Evolutionary conservation across 2,329 filamentous ascomycete genomes (phyloP).

Genomic region (Thyridium curvatum): DNA sequence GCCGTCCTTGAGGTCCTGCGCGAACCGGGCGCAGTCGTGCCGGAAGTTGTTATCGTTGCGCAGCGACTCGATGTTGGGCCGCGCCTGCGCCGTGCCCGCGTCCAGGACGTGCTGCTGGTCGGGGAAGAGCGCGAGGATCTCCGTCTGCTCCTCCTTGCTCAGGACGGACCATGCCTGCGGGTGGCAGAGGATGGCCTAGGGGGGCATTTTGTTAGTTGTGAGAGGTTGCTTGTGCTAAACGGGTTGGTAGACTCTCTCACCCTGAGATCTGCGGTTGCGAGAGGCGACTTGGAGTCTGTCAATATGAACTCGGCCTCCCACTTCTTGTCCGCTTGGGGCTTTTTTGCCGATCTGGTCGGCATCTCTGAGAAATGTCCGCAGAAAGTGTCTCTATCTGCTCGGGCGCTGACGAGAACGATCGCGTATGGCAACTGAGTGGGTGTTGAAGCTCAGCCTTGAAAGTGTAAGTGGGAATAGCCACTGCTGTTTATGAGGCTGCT

Average conservation of each 20-base stretch:
- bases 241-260: slow-evolving; percentile 14
- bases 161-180: slow-evolving; percentile 30
- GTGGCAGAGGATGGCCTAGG: slow-evolving; percentile 27
- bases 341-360: slow-evolving; percentile 12
- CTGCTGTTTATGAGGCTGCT: too few relatives aligned
- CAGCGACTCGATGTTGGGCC: slow-evolving; percentile 27
- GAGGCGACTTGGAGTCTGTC: slow-evolving; percentile 25
- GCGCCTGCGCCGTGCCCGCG: slow-evolving; percentile 20
- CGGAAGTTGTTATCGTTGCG: slow-evolving; percentile 35
- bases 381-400: too few relatives aligned
- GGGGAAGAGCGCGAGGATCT: slow-evolving; percentile 29
- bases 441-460: too few relatives aligned
- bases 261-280: slow-evolving; percentile 24
- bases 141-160: slow-evolving; percentile 20
- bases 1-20: slow-evolving; percentile 37
- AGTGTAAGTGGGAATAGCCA: too few relatives aligned
- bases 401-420: too few relatives aligned
- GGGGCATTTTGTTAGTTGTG: slow-evolving; percentile 1
- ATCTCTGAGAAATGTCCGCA: too few relatives aligned
- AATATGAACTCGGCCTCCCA: slow-evolving; percentile 23
- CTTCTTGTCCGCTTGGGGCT: slow-evolving; percentile 14
- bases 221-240: background rate
- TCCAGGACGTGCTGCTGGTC: slow-evolving; percentile 22
- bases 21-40: slow-evolving; percentile 32
- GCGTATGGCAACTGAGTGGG: too few relatives aligned